Base-by-base conservation (phyloP, 1,284 basidiomycete species). In the Puccinia sorghi region DNA sequence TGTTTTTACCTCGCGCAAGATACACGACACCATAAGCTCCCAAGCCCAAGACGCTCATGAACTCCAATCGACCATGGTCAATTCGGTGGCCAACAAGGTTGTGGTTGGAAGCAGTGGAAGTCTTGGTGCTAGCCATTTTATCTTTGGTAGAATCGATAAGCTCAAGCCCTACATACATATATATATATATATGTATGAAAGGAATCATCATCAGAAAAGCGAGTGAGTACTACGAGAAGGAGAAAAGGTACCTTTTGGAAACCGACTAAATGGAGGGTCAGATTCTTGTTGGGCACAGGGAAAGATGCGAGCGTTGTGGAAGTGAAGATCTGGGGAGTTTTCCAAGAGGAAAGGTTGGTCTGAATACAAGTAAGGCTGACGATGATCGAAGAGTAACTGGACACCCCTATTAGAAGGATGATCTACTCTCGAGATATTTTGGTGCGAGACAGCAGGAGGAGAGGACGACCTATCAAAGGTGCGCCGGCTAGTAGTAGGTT, bases 21-120 rank as follows among this genome's bases (percentile, higher is more conserved):
- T 97, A 98, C 69, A 97, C 95, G 82, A 97, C 92, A 80, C 96
- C 96, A 84, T 97, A 98, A 32, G 94, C 94, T 61, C 96, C 96
- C 72, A 93, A 89, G 72, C 96, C 96, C 75, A 99, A 89, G 76
- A 96, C 89, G 83, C 93, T 90, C 82, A 94, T 89, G 82, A 97
- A 91, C 86, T 95, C 90, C 80, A 97, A 89, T 3, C 84, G 82
- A 25, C 83, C 84, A 74, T 85, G 83, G 80, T 85, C 85, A 79
- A 86, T 85, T 64, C 81, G 80, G 77, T 84, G 83, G 43, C 86
- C 86, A 71, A 86, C 82, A 59, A 86, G 82, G 82, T 86, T 85
- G 64, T 80, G 77, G 77, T 81, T 81, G 8, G 79, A 63, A 50
- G 70, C 64, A 15, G 64, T 80, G 20, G 72, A 61, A 59, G 66